Evolutionary conservation across 1,284 basidiomycete species (phyloP).

Genomic region (Xerocomus nothofagi): DNA sequence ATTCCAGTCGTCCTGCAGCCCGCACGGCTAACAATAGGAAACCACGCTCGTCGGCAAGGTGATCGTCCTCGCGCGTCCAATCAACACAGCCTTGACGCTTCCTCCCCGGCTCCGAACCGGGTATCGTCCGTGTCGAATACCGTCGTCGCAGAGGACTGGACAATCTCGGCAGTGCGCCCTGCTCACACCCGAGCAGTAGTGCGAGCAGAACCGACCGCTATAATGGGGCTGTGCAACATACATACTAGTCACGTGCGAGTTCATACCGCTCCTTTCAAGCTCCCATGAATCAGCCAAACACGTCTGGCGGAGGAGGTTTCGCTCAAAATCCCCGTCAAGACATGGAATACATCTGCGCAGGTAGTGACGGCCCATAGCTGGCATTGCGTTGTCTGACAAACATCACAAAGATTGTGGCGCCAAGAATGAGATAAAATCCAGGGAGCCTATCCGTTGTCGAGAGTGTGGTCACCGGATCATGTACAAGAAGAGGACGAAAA

Average conservation of each 20-base stretch:
- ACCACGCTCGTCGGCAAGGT: conserved; percentile 35
- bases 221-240: conserved; percentile 10
- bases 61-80: conserved; percentile 24
- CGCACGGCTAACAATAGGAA: conserved; percentile 38
- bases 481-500: conserved; percentile 97
- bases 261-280: background rate
- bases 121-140: too few relatives aligned
- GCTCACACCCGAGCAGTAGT: too few relatives aligned
- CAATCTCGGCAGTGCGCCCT: too few relatives aligned
- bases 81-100: conserved; percentile 23
- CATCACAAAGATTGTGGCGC: conserved; percentile 84
- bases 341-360: conserved; percentile 93
- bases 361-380: too few relatives aligned
- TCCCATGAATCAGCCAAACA: conserved; percentile 32
- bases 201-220: too few relatives aligned
- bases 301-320: conserved; percentile 27
- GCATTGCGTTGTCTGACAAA: conserved; percentile 10
- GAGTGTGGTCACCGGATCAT: conserved; percentile 99
- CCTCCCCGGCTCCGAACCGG: conserved; percentile 23
- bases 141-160: too few relatives aligned
- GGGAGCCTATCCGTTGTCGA: conserved; percentile 94
- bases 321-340: conserved; percentile 50
- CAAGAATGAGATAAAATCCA: conserved; percentile 89
- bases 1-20: conserved; percentile 39
- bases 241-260: conserved; percentile 25